phyloP scores from a whole-genome alignment of 768 basidiomycete species.

The Suillus fuscotomentosus region DNA sequence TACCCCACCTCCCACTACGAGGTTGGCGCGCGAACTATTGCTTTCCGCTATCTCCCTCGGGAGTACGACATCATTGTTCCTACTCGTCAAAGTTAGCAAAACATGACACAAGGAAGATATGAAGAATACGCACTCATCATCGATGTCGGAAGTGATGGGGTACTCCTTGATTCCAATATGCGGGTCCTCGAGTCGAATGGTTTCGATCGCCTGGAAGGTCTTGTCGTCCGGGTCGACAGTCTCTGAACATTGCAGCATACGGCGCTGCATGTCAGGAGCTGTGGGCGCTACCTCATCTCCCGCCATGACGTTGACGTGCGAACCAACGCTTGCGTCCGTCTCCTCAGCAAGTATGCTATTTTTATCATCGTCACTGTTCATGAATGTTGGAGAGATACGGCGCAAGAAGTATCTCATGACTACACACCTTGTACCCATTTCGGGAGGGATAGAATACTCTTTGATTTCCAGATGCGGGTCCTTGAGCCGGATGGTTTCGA shows the following conservation, averaged over 20 bases:
- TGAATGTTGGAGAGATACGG: neutral
- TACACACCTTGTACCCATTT: neutral
- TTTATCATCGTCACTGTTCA: neutral
- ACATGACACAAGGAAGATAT: constrained; percentile 22
- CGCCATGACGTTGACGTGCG: constrained; percentile 36
- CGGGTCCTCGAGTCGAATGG: constrained; percentile 30
- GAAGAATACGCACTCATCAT: neutral
- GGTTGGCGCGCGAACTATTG: constrained; percentile 31
- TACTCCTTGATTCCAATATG: constrained; percentile 18
- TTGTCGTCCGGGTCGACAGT: constrained; percentile 22
- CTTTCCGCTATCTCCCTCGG: constrained; percentile 39
- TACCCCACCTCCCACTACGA: constrained; percentile 29
- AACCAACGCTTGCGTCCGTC: constrained; percentile 26
- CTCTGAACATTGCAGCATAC: constrained; percentile 26
- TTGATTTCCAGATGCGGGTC: constrained; percentile 19
- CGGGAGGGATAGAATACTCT: constrained; percentile 10
- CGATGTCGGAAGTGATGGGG: neutral
- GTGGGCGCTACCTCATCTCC: constrained; percentile 26
- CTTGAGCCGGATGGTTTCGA: constrained; percentile 28
- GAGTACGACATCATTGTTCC: constrained; percentile 24
- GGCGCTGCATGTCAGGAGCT: constrained; percentile 26
- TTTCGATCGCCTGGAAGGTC: constrained; percentile 27
- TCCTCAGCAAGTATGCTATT: constrained; percentile 22
- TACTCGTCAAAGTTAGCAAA: neutral
- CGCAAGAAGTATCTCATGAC: too few species aligned